Conservation (phyloP, 1,284 basidiomycete species). For the Leccinum solheimii region DNA sequence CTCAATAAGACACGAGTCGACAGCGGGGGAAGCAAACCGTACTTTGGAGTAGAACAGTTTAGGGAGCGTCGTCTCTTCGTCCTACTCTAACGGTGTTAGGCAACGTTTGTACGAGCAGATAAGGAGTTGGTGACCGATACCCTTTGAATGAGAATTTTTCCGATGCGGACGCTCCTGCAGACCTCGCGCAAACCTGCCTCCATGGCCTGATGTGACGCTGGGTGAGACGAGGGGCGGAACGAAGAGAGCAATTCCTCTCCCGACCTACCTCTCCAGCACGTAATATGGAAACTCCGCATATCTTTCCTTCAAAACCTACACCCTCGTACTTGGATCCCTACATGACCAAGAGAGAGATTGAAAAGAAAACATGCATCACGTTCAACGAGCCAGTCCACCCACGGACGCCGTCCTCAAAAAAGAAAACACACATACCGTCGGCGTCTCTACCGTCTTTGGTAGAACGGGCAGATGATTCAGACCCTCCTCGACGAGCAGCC, state of each 20-base stretch:
- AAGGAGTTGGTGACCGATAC: conserved; percentile 39
- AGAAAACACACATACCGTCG: conserved; percentile 52
- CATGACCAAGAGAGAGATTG: too few relatives aligned
- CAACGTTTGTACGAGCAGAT: conserved; percentile 5
- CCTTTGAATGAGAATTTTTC: conserved; percentile 93
- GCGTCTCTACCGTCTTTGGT: conserved; percentile 78
- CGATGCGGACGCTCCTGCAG: conserved; percentile 88
- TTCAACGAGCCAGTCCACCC: neutral
- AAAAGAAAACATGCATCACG: neutral
- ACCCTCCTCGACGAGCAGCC: conserved; percentile 80
- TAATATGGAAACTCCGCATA: conserved; percentile 93
- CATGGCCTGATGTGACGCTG: conserved; percentile 65
- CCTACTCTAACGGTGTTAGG: conserved; percentile 46
- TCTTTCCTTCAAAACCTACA: conserved; percentile 91
- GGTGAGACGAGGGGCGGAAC: neutral
- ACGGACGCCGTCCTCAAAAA: neutral
- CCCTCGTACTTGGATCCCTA: conserved; percentile 84
- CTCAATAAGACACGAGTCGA: neutral
- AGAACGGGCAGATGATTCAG: conserved; percentile 94
- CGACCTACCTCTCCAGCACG: conserved; percentile 70
- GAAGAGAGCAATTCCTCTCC: neutral
- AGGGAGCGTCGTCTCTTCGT: conserved; percentile 88
- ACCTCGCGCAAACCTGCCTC: conserved; percentile 92
- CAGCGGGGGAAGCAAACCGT: neutral
- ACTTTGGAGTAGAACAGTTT: conserved; percentile 91